A percentile compares a stretch with the other conserved stretches of the same genome.
These are phyloP conservation scores for Chrysanthemum lavandulifolium DNA, from an alignment of 129 eudicot genomes.

Conservation along the genomic window DNA sequence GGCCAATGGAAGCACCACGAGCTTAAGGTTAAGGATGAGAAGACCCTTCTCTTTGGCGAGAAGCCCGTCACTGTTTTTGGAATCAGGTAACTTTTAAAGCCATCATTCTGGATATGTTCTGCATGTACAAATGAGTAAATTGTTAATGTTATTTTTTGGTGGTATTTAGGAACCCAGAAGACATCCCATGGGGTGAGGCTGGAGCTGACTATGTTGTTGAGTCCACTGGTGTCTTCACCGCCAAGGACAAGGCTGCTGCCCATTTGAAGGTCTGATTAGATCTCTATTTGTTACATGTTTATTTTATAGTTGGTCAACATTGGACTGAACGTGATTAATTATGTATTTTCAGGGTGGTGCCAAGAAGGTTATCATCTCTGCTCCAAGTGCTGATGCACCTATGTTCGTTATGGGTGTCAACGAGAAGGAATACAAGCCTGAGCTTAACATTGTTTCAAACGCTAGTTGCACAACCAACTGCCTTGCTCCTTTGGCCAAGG, in stretches of 20 bases:
- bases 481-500: conserved; percentile 90
- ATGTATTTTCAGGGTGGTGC: conserved; percentile 66
- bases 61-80: not conserved
- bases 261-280: conserved; percentile 59
- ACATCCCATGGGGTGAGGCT: conserved; percentile 72
- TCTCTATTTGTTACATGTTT: not conserved
- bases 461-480: conserved; percentile 90
- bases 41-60: not conserved
- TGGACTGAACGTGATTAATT: not conserved
- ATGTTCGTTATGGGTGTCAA: conserved; percentile 89
- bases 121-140: too few species aligned
- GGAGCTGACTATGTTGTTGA: conserved; percentile 79
- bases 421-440: conserved; percentile 72
- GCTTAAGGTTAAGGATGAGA: conserved; percentile 6
- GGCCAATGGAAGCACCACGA: conserved; percentile 1
- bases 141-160: too few species aligned
- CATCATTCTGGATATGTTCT: conserved; percentile 18
- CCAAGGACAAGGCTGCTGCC: conserved; percentile 83
- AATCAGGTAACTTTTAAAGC: conserved; percentile 18
- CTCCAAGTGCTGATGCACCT: conserved; percentile 85
- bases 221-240: conserved; percentile 84
- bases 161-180: conserved; percentile 53
- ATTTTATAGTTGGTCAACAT: too few species aligned
- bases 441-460: conserved; percentile 62
- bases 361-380: conserved; percentile 77